These are phyloP conservation scores for Orychophragmus violaceus DNA, from an alignment of 345 rosid species.

Conservation along the genomic window DNA sequence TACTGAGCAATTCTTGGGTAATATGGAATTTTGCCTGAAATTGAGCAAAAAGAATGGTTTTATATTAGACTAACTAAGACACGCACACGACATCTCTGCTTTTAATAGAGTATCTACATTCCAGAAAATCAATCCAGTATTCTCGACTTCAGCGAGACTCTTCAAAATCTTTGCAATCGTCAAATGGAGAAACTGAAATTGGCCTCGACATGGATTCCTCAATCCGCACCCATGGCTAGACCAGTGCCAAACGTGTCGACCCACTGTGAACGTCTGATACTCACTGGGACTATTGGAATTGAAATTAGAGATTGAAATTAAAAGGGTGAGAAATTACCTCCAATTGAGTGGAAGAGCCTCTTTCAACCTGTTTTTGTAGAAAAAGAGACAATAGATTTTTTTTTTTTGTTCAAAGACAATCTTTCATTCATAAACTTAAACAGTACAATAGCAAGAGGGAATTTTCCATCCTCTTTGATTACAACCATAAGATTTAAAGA, in stretches of 20 bases:
- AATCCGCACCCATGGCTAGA: conserved; percentile 95
- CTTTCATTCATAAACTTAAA: too few relatives aligned
- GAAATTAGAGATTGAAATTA: too few relatives aligned
- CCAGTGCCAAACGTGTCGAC: conserved; percentile 86
- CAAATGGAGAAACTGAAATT: conserved; percentile 45
- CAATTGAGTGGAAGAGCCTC: too few relatives aligned
- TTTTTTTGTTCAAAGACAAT: too few relatives aligned
- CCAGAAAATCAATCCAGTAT: conserved; percentile 59
- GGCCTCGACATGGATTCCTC: conserved; percentile 73
- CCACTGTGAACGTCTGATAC: conserved; percentile 63
- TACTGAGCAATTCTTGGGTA: conserved; percentile 84
- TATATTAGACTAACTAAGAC: background rate
- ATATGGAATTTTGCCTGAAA: conserved; percentile 86
- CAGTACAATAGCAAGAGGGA: too few relatives aligned
- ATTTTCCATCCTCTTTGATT: too few relatives aligned
- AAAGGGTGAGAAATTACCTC: too few relatives aligned
- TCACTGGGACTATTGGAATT: conserved; percentile 61
- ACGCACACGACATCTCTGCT: background rate
- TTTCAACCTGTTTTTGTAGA: too few relatives aligned
- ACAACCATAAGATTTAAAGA: too few relatives aligned
- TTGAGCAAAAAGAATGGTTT: background rate
- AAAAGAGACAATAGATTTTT: too few relatives aligned
- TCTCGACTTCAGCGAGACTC: conserved; percentile 68
- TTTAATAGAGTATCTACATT: background rate
- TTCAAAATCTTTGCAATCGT: conserved; percentile 74